phyloP scores from a whole-genome alignment of 306 rosid species.

The Vicia villosa region DNA sequence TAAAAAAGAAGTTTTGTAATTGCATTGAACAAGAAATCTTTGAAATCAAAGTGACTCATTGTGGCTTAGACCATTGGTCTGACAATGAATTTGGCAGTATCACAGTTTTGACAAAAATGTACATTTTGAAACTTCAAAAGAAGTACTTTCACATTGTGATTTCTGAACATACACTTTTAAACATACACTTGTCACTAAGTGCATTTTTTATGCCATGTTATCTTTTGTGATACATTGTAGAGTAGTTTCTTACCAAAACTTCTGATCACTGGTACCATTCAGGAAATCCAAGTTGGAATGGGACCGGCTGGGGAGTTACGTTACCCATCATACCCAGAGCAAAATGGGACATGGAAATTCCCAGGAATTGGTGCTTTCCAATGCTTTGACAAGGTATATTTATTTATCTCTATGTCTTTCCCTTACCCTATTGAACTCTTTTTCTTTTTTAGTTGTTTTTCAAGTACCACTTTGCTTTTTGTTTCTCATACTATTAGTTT shows the following conservation, averaged over 20 bases:
- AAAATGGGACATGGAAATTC: conserved; percentile 83
- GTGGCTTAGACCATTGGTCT: neutral
- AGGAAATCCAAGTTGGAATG: conserved; percentile 99
- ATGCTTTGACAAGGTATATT: conserved; percentile 86
- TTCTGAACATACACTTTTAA: neutral
- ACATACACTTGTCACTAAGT: neutral
- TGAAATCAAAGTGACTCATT: neutral
- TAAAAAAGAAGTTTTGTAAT: neutral
- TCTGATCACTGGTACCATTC: neutral
- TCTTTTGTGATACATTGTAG: neutral
- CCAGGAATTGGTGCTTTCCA: conserved; percentile 99
- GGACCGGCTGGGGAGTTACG: conserved; percentile 99
- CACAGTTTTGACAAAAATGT: neutral
- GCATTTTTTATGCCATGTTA: neutral
- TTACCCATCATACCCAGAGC: conserved; percentile 96
- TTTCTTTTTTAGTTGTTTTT: neutral
- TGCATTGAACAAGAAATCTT: neutral
- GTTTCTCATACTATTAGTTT: conserved; percentile 6
- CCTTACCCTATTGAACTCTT: neutral
- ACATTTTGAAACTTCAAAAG: neutral
- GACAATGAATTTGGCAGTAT: neutral
- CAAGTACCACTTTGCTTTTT: neutral
- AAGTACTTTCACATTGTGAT: neutral
- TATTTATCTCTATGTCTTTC: neutral
- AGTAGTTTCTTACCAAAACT: conserved; percentile 18